A percentile compares a stretch with the other conserved stretches of the same genome.
phyloP scores from a whole-genome alignment of 1,139 yeast species.

The Arxiozyma heterogenica region DNA sequence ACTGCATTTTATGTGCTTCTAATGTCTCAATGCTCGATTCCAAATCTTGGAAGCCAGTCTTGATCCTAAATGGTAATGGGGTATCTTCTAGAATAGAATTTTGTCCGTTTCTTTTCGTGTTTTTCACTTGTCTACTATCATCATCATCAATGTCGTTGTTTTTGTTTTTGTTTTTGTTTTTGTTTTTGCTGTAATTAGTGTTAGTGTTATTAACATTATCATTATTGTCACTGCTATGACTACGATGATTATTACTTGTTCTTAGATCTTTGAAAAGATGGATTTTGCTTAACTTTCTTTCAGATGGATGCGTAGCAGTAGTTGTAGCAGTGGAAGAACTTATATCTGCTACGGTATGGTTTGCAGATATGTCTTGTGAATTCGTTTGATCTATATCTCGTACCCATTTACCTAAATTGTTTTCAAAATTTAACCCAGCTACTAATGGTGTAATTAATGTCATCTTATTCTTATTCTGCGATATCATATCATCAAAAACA shows the following conservation, averaged over 20 bases:
- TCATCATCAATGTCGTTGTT: too few species aligned
- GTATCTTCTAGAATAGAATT: background rate
- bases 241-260: background rate
- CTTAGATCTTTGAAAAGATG: background rate
- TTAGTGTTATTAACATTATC: too few species aligned
- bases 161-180: too few species aligned
- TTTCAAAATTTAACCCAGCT: conserved; percentile 8
- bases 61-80: background rate
- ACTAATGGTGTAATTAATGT: conserved; percentile 9
- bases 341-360: conserved; percentile 3
- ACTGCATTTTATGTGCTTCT: background rate
- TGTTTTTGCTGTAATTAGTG: too few species aligned
- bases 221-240: too few species aligned
- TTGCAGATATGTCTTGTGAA: conserved; percentile 9
- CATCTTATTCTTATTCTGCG: conserved; percentile 1
- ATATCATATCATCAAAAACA: conserved; percentile 6
- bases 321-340: background rate
- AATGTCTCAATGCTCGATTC: background rate
- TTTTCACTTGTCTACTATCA: background rate
- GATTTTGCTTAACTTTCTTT: background rate
- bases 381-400: conserved; percentile 1
- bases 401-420: conserved; percentile 9
- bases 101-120: background rate
- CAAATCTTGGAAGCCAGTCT: background rate
- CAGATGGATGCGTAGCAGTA: background rate